Evolutionary conservation across 768 basidiomycete genomes (phyloP), one percentile per base, ranked within the genome.

Genomic region (Cyclocybe cylindracea): DNA sequence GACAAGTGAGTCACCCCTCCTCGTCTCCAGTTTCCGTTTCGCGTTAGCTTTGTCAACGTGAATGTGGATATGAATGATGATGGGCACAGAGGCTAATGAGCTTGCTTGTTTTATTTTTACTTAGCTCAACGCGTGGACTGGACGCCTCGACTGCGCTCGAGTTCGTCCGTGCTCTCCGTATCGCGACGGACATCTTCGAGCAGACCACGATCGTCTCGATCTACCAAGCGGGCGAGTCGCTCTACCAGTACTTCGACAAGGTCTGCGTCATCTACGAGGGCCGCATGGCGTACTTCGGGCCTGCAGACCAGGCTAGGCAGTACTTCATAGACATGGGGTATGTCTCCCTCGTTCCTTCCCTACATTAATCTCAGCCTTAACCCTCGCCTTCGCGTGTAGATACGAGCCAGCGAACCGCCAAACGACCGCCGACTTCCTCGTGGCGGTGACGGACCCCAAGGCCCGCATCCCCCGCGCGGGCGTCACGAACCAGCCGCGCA

Each of bases 261-360:
- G 87, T 92, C 33, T 84, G 86, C 63, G 81, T 92, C 34, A 78
- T 94, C 61, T 81, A 86, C 67, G 86, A 86, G 51, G 87, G 89
- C 3, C 71, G 75, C 33, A 85, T 87, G 78, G 83, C 82, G 19
- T 94, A 86, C 71, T 92, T 81, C 50, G 91, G 91, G 1, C 81
- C 81, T 6, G 82, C 83, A 1, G 68, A 77, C 40, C 68, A 79
- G 53, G 91, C 90, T 0, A 74, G 80, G 46, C 72, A 82, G 53
- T 90, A 91, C 66, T 90, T 94, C 73, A 73, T 85, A 50, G 77
- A 82, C 51, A 77, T 88, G 74, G 81, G 71, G 67, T 69, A 56
- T 29, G 60, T 57, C 6, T 43, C 10, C 29, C 24, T 46, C 18
- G 11, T 10, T 43, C 33, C 34, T 6, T 16, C 37, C 4, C 13